These are phyloP conservation scores for Colletotrichum tanaceti DNA, from an alignment of 2,329 filamentous ascomycete species.

Conservation along the genomic window DNA sequence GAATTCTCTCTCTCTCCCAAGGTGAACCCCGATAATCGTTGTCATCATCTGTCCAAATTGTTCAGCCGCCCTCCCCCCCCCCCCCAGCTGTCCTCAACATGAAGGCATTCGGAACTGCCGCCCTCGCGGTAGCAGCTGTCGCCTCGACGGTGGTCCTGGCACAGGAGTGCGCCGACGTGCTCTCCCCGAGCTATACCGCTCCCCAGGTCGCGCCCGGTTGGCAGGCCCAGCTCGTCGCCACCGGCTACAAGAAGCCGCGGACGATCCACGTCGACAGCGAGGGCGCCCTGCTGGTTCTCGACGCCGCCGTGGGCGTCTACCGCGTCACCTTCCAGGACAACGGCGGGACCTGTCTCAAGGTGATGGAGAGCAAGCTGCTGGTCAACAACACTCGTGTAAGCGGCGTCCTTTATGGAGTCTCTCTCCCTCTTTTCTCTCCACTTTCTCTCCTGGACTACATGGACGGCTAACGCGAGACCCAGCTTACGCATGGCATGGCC, in stretches of 20 bases:
- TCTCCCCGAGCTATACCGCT: slow-evolving; percentile 50
- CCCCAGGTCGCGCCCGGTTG: slow-evolving; percentile 57
- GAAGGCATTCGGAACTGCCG: slow-evolving; percentile 28
- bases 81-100: neutral
- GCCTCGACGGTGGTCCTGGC: slow-evolving; percentile 33
- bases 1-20: neutral
- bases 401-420: too few species aligned
- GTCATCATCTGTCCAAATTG: neutral
- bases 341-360: slow-evolving; percentile 56
- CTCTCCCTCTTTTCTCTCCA: too few species aligned
- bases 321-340: slow-evolving; percentile 56
- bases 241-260: slow-evolving; percentile 56
- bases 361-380: slow-evolving; percentile 48
- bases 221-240: slow-evolving; percentile 57
- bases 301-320: slow-evolving; percentile 56
- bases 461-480: too few species aligned
- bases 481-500: slow-evolving; percentile 69
- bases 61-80: too few species aligned
- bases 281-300: slow-evolving; percentile 60
- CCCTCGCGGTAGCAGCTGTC: slow-evolving; percentile 16
- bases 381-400: slow-evolving; percentile 52
- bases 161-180: slow-evolving; percentile 50
- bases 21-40: neutral
- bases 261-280: slow-evolving; percentile 58
- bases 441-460: too few species aligned